phyloP scores from a whole-genome alignment of 1,284 basidiomycete species.

The Tranzscheliella williamsii region DNA sequence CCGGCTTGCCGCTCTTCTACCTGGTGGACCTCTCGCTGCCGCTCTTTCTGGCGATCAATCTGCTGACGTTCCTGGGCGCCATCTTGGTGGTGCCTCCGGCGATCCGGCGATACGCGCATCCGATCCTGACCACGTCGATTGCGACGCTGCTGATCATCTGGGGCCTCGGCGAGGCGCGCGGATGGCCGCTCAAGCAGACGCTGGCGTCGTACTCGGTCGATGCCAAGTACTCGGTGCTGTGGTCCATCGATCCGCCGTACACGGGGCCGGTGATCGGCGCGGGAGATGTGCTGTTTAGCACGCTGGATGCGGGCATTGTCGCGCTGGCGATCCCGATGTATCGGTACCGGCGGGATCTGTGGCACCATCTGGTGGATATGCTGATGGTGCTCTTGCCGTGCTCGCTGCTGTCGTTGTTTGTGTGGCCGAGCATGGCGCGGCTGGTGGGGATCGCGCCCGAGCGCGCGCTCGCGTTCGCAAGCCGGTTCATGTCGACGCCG shows the following conservation, averaged over 20 bases:
- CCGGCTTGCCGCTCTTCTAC: conserved; percentile 45
- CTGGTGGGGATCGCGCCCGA: conserved; percentile 34
- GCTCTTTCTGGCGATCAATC: conserved; percentile 46
- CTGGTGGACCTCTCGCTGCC: conserved; percentile 42
- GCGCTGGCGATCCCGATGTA: conserved; percentile 52
- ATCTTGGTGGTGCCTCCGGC: conserved; percentile 45
- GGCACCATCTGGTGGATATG: conserved; percentile 32
- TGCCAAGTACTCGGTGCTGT: conserved; percentile 44
- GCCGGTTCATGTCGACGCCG: conserved; percentile 49
- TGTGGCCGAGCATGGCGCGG: conserved; percentile 38
- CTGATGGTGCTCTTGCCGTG: conserved; percentile 39
- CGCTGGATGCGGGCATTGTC: conserved; percentile 52
- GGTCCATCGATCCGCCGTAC: conserved; percentile 27
- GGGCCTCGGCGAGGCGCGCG: conserved; percentile 37
- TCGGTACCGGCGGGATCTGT: conserved; percentile 44
- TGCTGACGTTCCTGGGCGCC: conserved; percentile 41
- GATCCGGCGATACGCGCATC: conserved; percentile 44
- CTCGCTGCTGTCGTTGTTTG: conserved; percentile 35
- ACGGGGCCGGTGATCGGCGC: conserved; percentile 48
- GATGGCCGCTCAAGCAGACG: conserved; percentile 17
- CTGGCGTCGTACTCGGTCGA: conserved; percentile 33
- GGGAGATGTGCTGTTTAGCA: conserved; percentile 45
- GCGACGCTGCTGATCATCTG: conserved; percentile 47
- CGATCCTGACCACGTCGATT: conserved; percentile 48
- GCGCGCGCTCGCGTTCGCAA: conserved; percentile 37